Conservation (phyloP, 345 rosid species). For the Arabidopsis thaliana region TAIR10.1 NC_003076.8:14728001-14728500, state of each 20-base stretch:
- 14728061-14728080: neutral
- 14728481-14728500: no score
- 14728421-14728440: slow-evolving; percentile 3
- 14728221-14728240: neutral
- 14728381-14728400: slow-evolving; percentile 29
- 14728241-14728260: neutral
- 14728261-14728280: neutral
- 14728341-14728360: slow-evolving; percentile 11
- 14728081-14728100: neutral
- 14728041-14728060: neutral
- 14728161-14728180: neutral
- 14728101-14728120: neutral
- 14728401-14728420: neutral
- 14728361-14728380: slow-evolving; percentile 26
- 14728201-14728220: neutral
- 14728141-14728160: neutral
- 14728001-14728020: neutral
- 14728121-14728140: neutral
- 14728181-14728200: neutral
- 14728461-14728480: no score
- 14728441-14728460: slow-evolving; percentile 5
- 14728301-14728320: slow-evolving; percentile 21
- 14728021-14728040: neutral
- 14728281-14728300: neutral
- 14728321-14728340: neutral